Evolutionary conservation across 768 basidiomycete species (phyloP).

Genomic region (Mycena vitilis): DNA sequence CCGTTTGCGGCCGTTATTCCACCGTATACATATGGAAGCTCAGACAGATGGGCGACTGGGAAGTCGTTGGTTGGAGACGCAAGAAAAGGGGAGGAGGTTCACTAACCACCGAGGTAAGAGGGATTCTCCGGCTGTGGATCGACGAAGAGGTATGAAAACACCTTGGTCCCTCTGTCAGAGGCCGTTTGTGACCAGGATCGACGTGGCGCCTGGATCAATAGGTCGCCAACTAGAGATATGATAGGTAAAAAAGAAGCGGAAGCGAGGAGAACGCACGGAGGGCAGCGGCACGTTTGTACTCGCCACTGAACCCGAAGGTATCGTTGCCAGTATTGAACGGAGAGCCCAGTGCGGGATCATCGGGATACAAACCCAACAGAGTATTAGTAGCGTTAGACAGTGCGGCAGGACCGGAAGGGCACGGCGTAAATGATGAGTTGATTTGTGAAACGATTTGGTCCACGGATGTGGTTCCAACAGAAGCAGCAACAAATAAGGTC

Average conservation of each 20-base stretch:
- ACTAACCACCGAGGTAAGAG: background rate
- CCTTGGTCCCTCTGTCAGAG: background rate
- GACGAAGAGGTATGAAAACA: background rate
- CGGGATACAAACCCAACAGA: background rate
- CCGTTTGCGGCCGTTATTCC: background rate
- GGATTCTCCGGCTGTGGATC: background rate
- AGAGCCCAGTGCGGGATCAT: background rate
- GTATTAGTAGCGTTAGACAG: background rate
- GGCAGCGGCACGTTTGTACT: background rate
- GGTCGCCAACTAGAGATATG: background rate
- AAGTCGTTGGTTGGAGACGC: background rate
- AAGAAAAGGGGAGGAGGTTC: background rate
- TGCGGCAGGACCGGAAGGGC: background rate
- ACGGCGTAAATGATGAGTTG: slow-evolving; percentile 6
- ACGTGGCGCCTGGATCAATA: background rate
- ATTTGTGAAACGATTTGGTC: slow-evolving; percentile 12
- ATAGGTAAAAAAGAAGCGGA: background rate
- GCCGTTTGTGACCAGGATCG: background rate
- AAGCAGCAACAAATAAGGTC: slow-evolving; percentile 6
- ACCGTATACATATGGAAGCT: background rate
- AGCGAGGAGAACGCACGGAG: background rate
- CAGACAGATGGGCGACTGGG: background rate
- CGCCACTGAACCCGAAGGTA: background rate
- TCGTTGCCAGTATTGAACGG: background rate
- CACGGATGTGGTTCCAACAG: slow-evolving; percentile 1